Percentiles rank a stretch among this genome's conserved stretches.
Evolutionary conservation across 305 asterid genomes (phyloP).

Genomic region (Andrographis paniculata): DNA sequence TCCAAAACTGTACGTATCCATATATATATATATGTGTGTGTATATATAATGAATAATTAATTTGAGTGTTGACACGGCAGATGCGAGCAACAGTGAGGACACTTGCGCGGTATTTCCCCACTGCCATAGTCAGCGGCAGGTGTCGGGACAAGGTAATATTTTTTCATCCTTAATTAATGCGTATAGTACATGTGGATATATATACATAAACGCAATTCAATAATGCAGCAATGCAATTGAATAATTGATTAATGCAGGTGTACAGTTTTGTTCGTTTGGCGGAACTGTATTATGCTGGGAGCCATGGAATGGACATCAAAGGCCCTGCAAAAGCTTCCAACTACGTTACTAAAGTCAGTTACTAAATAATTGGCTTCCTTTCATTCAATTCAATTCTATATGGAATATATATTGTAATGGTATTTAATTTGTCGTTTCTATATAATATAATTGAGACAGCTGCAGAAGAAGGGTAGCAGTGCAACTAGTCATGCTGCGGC

Average conservation of each 20-base stretch:
- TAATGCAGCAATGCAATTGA: no score
- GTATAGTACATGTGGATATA: no score
- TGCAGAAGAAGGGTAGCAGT: no score
- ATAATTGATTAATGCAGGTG: no score
- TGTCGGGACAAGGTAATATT: constrained; percentile 95
- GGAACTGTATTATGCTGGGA: constrained; percentile 96
- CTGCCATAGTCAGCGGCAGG: constrained; percentile 91
- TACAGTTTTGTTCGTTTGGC: constrained; percentile 76
- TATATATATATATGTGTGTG: neutral
- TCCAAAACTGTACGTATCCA: constrained; percentile 48
- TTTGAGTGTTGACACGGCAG: constrained; percentile 21
- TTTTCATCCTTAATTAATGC: no score
- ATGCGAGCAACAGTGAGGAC: constrained; percentile 87
- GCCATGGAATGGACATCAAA: constrained; percentile 98
- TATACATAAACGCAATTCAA: no score
- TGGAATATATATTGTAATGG: no score
- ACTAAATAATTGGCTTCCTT: neutral
- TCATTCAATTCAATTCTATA: neutral
- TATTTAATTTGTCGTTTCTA: no score
- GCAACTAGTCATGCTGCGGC: no score
- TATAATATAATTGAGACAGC: no score
- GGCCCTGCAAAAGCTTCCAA: constrained; percentile 82
- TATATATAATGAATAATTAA: neutral
- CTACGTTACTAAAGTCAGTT: constrained; percentile 40
- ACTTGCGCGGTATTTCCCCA: constrained; percentile 73